Evolutionary conservation across 306 rosid species (phyloP), one percentile per base, ranked within the genome.

Genomic region (Vigna reflexopilosa): DNA sequence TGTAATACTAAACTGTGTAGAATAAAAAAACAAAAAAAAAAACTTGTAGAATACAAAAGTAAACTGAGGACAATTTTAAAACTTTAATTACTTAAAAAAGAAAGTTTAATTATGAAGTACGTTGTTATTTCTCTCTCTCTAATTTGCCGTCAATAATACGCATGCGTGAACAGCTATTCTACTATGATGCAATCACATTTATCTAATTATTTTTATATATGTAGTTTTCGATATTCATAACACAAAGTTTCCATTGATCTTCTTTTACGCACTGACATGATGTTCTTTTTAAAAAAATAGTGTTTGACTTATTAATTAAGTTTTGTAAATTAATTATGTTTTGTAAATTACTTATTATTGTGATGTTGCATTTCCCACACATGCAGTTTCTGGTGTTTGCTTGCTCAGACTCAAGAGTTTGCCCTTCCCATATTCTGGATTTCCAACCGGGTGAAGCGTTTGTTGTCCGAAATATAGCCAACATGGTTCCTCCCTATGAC

Each of bases 361-460:
- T 54, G 20, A 56, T 56, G 63, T 22, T 56, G 34, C 63, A 57
- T 20, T 55, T 55, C 6, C 30, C 49, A 15, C 15, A n/a, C 20
- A 9, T 82, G 92, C 93, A 95, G 99, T 95, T 93, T 82, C 14
- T 95, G 91, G 96, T 95, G 24, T 95, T 95, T 86, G 99, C 99
- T 17, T 95, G 99, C 85, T 95, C 99, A 20, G 99, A 95, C 79
- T 92, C 97, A 0, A 85, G 99, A 78, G 99, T 95, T 14, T 95
- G 98, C 77, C 99, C 99, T 3, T 95, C 99, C 1, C 99, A 93
- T 68, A 63, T 95, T 73, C 85, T 95, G 80, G 69, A 95, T 86
- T 95, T 93, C 74, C 96, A 95, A 83, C 99, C 99, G 0, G 99
- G 99, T 4, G 99, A 95, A 82, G 99, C 99, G 10, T 95, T 95